Evolutionary conservation across 768 basidiomycete species (phyloP).

Genomic region (Lenzites betulinus): DNA sequence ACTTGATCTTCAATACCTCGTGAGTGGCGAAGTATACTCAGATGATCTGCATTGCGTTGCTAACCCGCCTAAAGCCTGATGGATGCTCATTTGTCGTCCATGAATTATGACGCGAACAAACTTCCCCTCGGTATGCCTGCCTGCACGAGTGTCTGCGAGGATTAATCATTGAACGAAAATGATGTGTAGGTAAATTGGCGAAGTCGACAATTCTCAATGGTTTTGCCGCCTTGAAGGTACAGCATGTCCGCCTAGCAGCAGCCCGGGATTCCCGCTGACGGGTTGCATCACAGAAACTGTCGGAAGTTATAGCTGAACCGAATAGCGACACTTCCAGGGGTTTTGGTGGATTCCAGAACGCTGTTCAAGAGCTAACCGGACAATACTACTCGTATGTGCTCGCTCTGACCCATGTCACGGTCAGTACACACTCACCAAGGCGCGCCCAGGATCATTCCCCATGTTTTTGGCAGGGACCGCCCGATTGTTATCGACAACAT

Average conservation of each 20-base stretch:
- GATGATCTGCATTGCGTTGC: background rate
- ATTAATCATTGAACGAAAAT: background rate
- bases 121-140: constrained; percentile 50
- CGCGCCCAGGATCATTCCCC: constrained; percentile 51
- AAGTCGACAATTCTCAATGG: constrained; percentile 62
- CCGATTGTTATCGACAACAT: constrained; percentile 47
- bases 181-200: constrained; percentile 51
- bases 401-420: background rate
- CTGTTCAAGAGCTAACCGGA: constrained; percentile 50
- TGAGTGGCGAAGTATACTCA: constrained; percentile 22
- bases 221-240: constrained; percentile 58
- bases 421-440: too few species aligned
- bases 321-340: constrained; percentile 39
- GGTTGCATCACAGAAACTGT: constrained; percentile 9
- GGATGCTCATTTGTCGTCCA: constrained; percentile 54
- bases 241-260: background rate
- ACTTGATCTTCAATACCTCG: constrained; percentile 54
- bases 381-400: constrained; percentile 57
- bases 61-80: constrained; percentile 42
- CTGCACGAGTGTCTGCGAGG: background rate
- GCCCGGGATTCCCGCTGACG: background rate
- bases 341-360: constrained; percentile 40
- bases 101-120: constrained; percentile 70
- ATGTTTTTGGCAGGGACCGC: constrained; percentile 55
- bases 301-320: constrained; percentile 52